A percentile compares a stretch with the other conserved stretches of the same genome.
phyloP scores from a whole-genome alignment of 2,329 filamentous ascomycete species.

The Fusarium graminum region DNA sequence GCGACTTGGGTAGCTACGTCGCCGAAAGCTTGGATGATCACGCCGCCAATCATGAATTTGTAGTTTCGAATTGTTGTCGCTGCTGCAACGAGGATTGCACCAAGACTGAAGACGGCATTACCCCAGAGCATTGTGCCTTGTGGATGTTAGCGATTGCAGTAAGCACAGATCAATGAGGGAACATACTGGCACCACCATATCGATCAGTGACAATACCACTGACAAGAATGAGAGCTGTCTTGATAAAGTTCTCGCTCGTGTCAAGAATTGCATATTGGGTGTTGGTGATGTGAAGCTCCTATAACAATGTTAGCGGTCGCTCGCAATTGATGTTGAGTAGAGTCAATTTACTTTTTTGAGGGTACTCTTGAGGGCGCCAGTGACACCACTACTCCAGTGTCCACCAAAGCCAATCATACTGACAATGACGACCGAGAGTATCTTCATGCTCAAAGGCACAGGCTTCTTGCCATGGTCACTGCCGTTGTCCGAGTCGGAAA shows the following conservation, averaged over 20 bases:
- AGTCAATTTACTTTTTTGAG: constrained; percentile 63
- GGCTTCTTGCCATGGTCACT: constrained; percentile 41
- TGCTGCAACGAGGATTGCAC: constrained; percentile 70
- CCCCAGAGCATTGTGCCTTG: constrained; percentile 68
- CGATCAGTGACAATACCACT: constrained; percentile 70
- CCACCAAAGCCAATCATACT: constrained; percentile 70
- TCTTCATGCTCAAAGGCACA: constrained; percentile 50
- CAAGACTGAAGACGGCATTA: constrained; percentile 70
- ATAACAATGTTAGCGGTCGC: not conserved
- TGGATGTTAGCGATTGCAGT: not conserved
- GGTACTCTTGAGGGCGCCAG: constrained; percentile 71
- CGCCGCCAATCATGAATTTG: constrained; percentile 70
- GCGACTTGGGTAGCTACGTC: constrained; percentile 74
- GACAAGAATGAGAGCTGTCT: constrained; percentile 65
- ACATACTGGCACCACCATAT: constrained; percentile 67
- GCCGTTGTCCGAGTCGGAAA: constrained; percentile 30
- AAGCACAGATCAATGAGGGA: accelerated
- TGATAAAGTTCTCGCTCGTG: constrained; percentile 73
- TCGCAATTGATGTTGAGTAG: accelerated
- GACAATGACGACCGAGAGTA: constrained; percentile 62
- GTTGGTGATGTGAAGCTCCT: constrained; percentile 70
- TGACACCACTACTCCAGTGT: constrained; percentile 71
- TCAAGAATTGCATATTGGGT: constrained; percentile 70
- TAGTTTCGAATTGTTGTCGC: constrained; percentile 68
- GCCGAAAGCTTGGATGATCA: constrained; percentile 68